Conservation (phyloP, 2,329 filamentous ascomycete species). For the Teratosphaeria nubilosa region DNA sequence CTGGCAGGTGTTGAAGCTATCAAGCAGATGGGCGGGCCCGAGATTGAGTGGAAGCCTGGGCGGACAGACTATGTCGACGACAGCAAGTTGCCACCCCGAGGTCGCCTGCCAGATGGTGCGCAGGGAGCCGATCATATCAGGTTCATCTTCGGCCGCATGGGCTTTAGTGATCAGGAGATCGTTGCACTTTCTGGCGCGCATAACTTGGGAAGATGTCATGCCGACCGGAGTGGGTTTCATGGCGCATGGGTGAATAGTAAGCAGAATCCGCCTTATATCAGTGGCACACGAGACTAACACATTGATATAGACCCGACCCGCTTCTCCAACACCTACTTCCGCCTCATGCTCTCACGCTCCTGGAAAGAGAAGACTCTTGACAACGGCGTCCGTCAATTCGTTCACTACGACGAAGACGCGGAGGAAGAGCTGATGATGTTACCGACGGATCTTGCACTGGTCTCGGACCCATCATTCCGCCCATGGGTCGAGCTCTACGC, state of each 20-base stretch:
- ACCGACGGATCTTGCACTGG: constrained; percentile 52
- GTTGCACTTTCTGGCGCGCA: constrained; percentile 48
- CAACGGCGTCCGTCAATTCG: constrained; percentile 48
- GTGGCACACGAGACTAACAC: background rate
- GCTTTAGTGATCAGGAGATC: constrained; percentile 51
- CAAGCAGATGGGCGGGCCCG: constrained; percentile 50
- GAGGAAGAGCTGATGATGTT: constrained; percentile 56
- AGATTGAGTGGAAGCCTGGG: constrained; percentile 47
- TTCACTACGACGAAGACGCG: constrained; percentile 48
- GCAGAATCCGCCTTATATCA: background rate
- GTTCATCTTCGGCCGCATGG: constrained; percentile 50
- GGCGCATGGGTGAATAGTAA: constrained; percentile 39
- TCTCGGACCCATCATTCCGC: constrained; percentile 43
- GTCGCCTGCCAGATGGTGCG: constrained; percentile 46
- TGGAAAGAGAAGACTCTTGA: constrained; percentile 46
- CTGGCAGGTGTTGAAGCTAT: constrained; percentile 51
- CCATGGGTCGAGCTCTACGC: constrained; percentile 51
- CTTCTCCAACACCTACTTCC: constrained; percentile 50
- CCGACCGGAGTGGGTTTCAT: constrained; percentile 47
- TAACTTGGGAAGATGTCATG: constrained; percentile 47
- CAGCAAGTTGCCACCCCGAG: constrained; percentile 47
- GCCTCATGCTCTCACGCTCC: constrained; percentile 40
- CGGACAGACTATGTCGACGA: constrained; percentile 55
- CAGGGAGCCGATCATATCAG: constrained; percentile 46
- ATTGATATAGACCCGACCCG: constrained; percentile 35